Percentiles rank a stretch among this genome's conserved stretches.
Evolutionary conservation across 2,329 filamentous ascomycete species (phyloP).

Genomic region (Penicillium psychrosexuale): DNA sequence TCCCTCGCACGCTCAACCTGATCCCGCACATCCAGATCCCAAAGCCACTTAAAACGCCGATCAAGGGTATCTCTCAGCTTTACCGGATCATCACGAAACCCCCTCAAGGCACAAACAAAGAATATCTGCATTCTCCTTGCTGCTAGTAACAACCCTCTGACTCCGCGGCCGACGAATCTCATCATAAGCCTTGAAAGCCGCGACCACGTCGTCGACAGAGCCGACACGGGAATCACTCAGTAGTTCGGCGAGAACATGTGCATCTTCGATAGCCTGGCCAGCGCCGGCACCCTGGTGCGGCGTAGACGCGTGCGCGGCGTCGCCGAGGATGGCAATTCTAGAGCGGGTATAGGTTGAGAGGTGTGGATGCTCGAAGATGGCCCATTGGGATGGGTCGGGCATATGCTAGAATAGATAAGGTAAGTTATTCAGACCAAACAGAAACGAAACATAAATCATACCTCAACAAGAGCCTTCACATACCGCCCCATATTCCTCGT

Average conservation of each 20-base stretch:
- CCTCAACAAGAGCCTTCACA: conserved; percentile 28
- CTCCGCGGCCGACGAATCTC: conserved; percentile 48
- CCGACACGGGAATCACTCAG: conserved; percentile 41
- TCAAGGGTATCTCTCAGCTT: conserved; percentile 25
- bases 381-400: conserved; percentile 37
- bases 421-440: not conserved
- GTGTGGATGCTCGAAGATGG: conserved; percentile 35
- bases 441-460: conserved; percentile 6
- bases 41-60: conserved; percentile 32
- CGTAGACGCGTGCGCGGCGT: conserved; percentile 41
- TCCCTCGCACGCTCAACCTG: conserved; percentile 25
- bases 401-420: conserved; percentile 19
- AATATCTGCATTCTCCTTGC: conserved; percentile 43
- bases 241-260: conserved; percentile 42
- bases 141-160: conserved; percentile 52
- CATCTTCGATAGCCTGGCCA: conserved; percentile 41
- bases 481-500: conserved; percentile 28
- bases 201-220: conserved; percentile 35
- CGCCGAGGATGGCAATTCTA: conserved; percentile 34
- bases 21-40: conserved; percentile 33
- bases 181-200: conserved; percentile 54
- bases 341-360: conserved; percentile 32
- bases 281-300: conserved; percentile 41
- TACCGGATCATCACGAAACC: conserved; percentile 25
- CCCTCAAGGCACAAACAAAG: conserved; percentile 28